Conservation (phyloP, 352 stramenopile genomes). For the Pythium vanterpoolii region DNA sequence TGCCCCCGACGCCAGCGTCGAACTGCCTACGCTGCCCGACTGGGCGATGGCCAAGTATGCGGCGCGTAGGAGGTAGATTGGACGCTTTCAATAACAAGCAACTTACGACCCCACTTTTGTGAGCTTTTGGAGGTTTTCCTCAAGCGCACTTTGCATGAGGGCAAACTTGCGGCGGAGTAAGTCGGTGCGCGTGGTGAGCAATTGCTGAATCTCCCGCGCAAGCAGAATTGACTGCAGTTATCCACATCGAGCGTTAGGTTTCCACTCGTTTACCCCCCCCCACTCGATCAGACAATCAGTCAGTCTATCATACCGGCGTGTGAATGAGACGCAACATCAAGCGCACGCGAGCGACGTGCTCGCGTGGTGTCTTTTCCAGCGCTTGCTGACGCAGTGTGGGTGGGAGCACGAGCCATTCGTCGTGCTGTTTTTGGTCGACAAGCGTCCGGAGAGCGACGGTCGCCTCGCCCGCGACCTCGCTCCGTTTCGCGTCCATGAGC, state of each 20-base stretch:
- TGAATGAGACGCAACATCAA: slow-evolving; percentile 42
- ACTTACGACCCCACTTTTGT: background rate
- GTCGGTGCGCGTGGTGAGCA: slow-evolving; percentile 31
- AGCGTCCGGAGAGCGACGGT: slow-evolving; percentile 42
- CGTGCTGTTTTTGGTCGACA: slow-evolving; percentile 58
- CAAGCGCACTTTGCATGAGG: slow-evolving; percentile 36
- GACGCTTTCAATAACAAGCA: too few relatives aligned
- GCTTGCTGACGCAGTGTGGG: slow-evolving; percentile 61
- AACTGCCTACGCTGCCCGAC: slow-evolving; percentile 48
- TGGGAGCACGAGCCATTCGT: slow-evolving; percentile 50
- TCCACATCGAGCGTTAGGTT: background rate
- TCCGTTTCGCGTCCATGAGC: slow-evolving; percentile 43
- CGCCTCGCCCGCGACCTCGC: slow-evolving; percentile 49
- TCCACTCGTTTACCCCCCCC: too few relatives aligned
- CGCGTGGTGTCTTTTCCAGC: slow-evolving; percentile 36
- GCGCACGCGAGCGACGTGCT: slow-evolving; percentile 36
- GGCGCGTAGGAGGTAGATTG: slow-evolving; percentile 21
- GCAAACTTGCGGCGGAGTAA: slow-evolving; percentile 27
- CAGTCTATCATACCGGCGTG: slow-evolving; percentile 39
- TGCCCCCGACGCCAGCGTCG: slow-evolving; percentile 34
- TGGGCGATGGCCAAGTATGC: slow-evolving; percentile 74
- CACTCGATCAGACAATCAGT: background rate
- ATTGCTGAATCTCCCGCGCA: slow-evolving; percentile 44
- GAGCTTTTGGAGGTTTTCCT: slow-evolving; percentile 19
- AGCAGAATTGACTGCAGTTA: slow-evolving; percentile 47